Evolutionary conservation across 192 early-diverging fungal species (phyloP), one percentile per base, ranked within the genome.

Genomic region (Backusella morwellensis): DNA sequence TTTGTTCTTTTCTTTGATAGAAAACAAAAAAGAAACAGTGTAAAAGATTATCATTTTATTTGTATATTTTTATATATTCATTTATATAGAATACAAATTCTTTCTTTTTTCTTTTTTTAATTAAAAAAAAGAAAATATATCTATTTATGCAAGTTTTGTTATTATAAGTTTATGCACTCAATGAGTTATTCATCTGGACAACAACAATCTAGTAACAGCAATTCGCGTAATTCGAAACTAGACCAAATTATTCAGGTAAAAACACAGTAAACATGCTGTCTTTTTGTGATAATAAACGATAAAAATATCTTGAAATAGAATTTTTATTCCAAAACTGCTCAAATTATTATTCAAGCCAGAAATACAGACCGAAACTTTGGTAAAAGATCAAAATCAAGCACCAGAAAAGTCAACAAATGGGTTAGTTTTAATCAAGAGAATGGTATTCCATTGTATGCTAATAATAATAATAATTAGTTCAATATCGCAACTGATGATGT

Each of bases 401-500:
- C 35, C 35, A 75, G 74, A 72, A 93, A 88, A 76, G 75, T 85
- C 32, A 92, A 90, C 76, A 92, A 88, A 88, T 91, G 92, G 90
- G 92, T 80, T 35, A n/a, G 26, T 35, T 35, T 42, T 12, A 35
- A 35, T 35, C 8, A 4, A 68, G 15, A 36, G 67, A 68, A 68
- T 19, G 19, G 19, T 50, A n/a, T 50, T 50, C 4, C 47, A 50
- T 50, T 50, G 47, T 6, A 50, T n/a, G 5, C 47, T 50, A 35
- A 70, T 41, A 38, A n/a, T n/a, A 50, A 52, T 17, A 29, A 38
- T 34, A 63, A 26, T 29, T 50, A 92, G 96, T 97, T 97, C 86
- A 96, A 95, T 81, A 78, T 97, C 50, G 91, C 93, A 35, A 84
- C 92, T 15, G 91, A 92, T 70, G 96, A 97, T 73, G 85, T 93